Conservation (phyloP, 768 basidiomycete genomes). For the Suillus subluteus region DNA sequence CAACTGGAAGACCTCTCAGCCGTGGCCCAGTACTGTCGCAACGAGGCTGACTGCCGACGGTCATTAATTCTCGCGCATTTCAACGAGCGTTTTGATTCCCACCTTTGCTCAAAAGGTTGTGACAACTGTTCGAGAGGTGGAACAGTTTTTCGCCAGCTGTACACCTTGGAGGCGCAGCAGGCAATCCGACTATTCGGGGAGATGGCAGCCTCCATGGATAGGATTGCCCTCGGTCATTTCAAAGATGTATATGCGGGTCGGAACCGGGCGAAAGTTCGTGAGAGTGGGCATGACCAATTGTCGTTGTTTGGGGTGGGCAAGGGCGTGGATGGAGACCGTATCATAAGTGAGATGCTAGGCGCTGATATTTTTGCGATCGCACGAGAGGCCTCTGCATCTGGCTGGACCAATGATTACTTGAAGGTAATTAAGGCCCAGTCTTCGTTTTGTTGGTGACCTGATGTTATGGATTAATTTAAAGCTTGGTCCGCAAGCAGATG, state of each 20-base stretch:
- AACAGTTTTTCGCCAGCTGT: conserved; percentile 52
- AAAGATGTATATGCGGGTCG: conserved; percentile 70
- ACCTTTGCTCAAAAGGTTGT: conserved; percentile 70
- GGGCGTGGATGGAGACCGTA: conserved; percentile 57
- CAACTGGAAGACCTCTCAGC: conserved; percentile 65
- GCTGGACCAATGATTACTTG: conserved; percentile 57
- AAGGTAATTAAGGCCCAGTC: conserved; percentile 38
- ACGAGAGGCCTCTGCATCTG: conserved; percentile 49
- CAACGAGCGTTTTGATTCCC: conserved; percentile 74
- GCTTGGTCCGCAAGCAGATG: conserved; percentile 23
- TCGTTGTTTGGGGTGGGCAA: conserved; percentile 58
- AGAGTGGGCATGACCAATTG: conserved; percentile 51
- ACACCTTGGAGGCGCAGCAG: conserved; percentile 58
- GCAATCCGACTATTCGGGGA: conserved; percentile 61
- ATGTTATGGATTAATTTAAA: conserved; percentile 16
- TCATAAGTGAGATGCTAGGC: conserved; percentile 60
- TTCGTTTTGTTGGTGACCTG: not conserved
- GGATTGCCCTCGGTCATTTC: conserved; percentile 63
- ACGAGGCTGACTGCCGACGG: conserved; percentile 85
- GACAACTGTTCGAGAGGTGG: conserved; percentile 76
- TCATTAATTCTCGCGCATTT: conserved; percentile 89
- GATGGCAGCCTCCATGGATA: conserved; percentile 46
- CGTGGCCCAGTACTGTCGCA: conserved; percentile 81
- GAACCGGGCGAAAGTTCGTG: conserved; percentile 47
- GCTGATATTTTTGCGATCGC: conserved; percentile 52